Evolutionary conservation across 176 grass and related monocot genomes (phyloP).

Genomic region (barley (Hordeum vulgare)): MorexV3_pseudomolecules_assembly NC_058520.1:597801602-597802101

Average conservation of each 20-base stretch:
- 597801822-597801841: neutral
- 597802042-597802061: conserved; percentile 88
- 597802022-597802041: neutral
- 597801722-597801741: conserved; percentile 83
- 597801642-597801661: conserved; percentile 86
- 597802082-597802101: conserved; percentile 80
- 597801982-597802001: neutral
- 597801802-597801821: neutral
- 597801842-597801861: neutral
- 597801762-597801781: conserved; percentile 5
- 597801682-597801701: conserved; percentile 46
- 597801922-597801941: neutral
- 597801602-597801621: conserved; percentile 83
- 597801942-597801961: neutral
- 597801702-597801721: conserved; percentile 55
- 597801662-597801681: conserved; percentile 67
- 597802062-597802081: conserved; percentile 70
- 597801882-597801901: neutral
- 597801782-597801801: neutral
- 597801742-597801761: conserved; percentile 94
- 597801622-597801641: conserved; percentile 80
- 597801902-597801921: neutral
- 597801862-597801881: conserved; percentile 1
- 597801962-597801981: neutral
- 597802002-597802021: neutral